phyloP scores from a whole-genome alignment of 768 basidiomycete species.

The Hemileccinum rubropunctum region DNA sequence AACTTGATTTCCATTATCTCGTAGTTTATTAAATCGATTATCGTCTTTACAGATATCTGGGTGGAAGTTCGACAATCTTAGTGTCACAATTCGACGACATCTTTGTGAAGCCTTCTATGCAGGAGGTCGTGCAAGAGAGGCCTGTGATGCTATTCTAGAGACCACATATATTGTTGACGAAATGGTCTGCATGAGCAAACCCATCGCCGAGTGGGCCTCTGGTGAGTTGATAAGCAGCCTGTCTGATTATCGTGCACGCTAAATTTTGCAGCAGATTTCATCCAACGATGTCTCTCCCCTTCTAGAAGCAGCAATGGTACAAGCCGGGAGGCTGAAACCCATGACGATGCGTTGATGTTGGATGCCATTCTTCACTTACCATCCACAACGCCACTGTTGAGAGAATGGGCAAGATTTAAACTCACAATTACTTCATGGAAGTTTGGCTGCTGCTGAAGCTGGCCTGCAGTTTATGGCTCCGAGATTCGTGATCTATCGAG shows the following conservation, averaged over 20 bases:
- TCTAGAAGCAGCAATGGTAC: too few relatives aligned
- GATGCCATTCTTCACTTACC: too few relatives aligned
- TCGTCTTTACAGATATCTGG: neutral
- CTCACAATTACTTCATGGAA: constrained; percentile 3
- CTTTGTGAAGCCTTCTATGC: neutral
- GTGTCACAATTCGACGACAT: neutral
- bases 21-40: neutral
- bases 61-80: constrained; percentile 5
- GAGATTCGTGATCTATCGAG: neutral
- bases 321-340: too few relatives aligned
- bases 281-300: too few relatives aligned
- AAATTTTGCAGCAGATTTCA: too few relatives aligned
- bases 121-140: neutral
- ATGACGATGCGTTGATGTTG: too few relatives aligned
- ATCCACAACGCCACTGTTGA: neutral
- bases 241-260: too few relatives aligned
- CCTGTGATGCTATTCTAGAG: too few relatives aligned
- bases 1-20: neutral
- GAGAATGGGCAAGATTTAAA: constrained; percentile 4
- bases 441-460: neutral
- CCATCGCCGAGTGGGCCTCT: neutral
- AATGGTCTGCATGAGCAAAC: too few relatives aligned
- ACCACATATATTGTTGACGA: too few relatives aligned
- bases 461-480: neutral
- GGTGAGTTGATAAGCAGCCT: neutral